Base-by-base conservation (phyloP, 257 asterid species). In the Gardenia jasminoides region DNA sequence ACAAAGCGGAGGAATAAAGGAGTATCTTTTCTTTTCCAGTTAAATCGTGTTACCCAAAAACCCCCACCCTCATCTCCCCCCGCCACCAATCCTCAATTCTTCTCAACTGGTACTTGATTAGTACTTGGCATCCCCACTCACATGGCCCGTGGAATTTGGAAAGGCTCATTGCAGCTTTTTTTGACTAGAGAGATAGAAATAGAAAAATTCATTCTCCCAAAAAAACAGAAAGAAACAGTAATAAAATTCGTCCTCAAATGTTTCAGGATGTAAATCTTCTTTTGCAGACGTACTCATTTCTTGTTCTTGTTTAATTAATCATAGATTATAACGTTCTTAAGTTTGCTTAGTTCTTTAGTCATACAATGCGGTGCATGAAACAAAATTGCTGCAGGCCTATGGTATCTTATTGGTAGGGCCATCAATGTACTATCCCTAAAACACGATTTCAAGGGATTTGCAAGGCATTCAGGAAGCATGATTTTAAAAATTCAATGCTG, bases 401-500 rank as follows among this genome's bases (percentile, higher is more conserved):
- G 52, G 52, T 67, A 46, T 22, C 47, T 52, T 36, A 56, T 39
- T 56, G 50, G 75, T 69, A 78, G 81, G 81, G 81, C 58, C 81
- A 78, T 54, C 54, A 47, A n/a, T 13, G 19, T 28, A 6, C 28
- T 9, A 8, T 44, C 17, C 16, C 26, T 26, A 43, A 56, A 30
- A 70, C 62, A 69, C n/a, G 70, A 70, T 56, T 54, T 70, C 43
- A 26, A 69, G 81, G 81, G 76, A 78, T 78, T n/a, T 78, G 81
- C 56, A 52, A 22, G 66, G 66, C 31, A 19, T 28, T 50, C 17
- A 50, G 31, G 41, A 46, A 28, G 12, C 28, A 39, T 69, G 47
- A 56, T 33, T 52, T 58, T 39, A 39, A 43, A 30, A 36, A 58
- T 28, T 56, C 50, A 11, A 36, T 33, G 69, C 67, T 56, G 22